These are phyloP conservation scores for Insectozyma bohioensis DNA, from an alignment of 1,139 yeast genomes.

Conservation along the genomic window DNA sequence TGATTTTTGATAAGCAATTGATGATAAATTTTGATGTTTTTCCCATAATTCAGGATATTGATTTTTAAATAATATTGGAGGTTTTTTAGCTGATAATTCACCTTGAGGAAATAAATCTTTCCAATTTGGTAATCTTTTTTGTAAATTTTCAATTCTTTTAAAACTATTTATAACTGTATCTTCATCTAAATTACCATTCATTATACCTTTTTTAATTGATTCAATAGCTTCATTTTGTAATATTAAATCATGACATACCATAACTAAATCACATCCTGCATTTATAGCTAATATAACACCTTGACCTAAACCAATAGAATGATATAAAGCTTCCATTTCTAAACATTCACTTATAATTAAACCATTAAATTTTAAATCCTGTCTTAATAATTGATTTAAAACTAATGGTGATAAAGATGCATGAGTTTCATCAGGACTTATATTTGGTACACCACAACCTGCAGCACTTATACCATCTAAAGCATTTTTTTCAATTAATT, in stretches of 20 bases:
- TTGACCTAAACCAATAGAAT: conserved; percentile 64
- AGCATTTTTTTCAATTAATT: conserved; percentile 45
- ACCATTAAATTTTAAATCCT: conserved; percentile 56
- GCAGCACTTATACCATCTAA: conserved; percentile 63
- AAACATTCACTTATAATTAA: conserved; percentile 64
- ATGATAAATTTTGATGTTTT: conserved; percentile 46
- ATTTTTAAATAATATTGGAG: conserved; percentile 26
- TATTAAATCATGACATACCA: conserved; percentile 60
- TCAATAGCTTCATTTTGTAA: conserved; percentile 61
- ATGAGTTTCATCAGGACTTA: conserved; percentile 60
- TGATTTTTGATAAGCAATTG: conserved; percentile 51
- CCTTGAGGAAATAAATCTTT: conserved; percentile 43
- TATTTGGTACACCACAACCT: conserved; percentile 69
- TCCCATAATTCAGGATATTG: conserved; percentile 36
- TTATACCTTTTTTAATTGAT: conserved; percentile 53
- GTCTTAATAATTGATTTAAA: conserved; percentile 51
- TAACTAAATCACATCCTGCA: conserved; percentile 67
- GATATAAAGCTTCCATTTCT: conserved; percentile 65
- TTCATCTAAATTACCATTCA: conserved; percentile 51
- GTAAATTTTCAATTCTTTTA: conserved; percentile 45
- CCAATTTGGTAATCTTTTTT: conserved; percentile 49
- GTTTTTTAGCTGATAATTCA: conserved; percentile 28
- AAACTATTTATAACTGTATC: conserved; percentile 45
- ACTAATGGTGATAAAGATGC: conserved; percentile 64
- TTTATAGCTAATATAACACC: conserved; percentile 62